phyloP scores from a whole-genome alignment of 371 early-diverging fungal genomes.

The Umbelopsis sp. region DNA sequence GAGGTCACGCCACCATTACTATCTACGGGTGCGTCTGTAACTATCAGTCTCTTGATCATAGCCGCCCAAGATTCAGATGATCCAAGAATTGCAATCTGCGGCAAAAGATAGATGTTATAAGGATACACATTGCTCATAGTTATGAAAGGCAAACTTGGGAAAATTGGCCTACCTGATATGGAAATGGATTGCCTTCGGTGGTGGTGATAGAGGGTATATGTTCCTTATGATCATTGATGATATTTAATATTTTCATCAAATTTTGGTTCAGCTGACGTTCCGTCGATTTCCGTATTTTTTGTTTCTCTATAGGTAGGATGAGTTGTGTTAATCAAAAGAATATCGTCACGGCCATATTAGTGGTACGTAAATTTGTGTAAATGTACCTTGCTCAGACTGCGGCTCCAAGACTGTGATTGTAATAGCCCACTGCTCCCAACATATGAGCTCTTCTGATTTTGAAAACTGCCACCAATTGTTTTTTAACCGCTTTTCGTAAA shows the following conservation, averaged over 20 bases:
- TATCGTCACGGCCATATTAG: background rate
- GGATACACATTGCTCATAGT: background rate
- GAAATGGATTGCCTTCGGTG: constrained; percentile 83
- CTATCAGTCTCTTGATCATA: constrained; percentile 46
- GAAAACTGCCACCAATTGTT: constrained; percentile 77
- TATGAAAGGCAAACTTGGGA: background rate
- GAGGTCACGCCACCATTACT: constrained; percentile 4
- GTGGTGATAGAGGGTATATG: constrained; percentile 89
- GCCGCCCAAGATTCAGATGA: constrained; percentile 47
- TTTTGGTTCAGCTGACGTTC: constrained; percentile 44
- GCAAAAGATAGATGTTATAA: background rate
- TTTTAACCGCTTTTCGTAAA: constrained; percentile 79
- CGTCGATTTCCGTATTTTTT: constrained; percentile 42
- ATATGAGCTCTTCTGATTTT: constrained; percentile 79
- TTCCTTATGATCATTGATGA: constrained; percentile 82
- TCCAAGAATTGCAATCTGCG: constrained; percentile 42
- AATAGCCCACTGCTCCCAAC: constrained; percentile 92
- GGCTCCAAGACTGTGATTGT: constrained; percentile 63
- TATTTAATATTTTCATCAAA: constrained; percentile 68
- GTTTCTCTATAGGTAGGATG: constrained; percentile 33
- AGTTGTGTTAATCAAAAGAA: background rate
- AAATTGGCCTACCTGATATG: constrained; percentile 67
- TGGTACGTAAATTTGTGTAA: background rate
- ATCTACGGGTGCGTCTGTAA: constrained; percentile 38
- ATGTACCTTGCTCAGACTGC: constrained; percentile 67